These are phyloP conservation scores for Eutrema yunnanense DNA, from an alignment of 345 rosid species.

Conservation along the genomic window DNA sequence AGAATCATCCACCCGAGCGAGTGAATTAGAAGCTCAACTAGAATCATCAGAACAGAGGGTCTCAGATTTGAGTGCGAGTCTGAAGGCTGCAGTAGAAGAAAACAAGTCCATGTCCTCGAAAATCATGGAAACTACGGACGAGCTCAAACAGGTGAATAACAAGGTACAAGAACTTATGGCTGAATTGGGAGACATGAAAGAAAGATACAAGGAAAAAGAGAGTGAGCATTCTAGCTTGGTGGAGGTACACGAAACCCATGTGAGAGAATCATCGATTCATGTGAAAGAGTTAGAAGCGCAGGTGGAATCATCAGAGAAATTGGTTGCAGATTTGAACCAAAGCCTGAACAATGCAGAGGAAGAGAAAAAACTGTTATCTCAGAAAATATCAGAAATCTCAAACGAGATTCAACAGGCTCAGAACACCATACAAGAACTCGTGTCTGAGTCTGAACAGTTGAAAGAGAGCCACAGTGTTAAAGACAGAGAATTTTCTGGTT, in stretches of 20 bases:
- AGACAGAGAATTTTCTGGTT: slow-evolving; percentile 44
- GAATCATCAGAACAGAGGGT: slow-evolving; percentile 45
- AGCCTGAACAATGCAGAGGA: slow-evolving; percentile 37
- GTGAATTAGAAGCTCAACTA: slow-evolving; percentile 25
- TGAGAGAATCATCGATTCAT: slow-evolving; percentile 38
- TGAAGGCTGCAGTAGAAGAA: slow-evolving; percentile 42
- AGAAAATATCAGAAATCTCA: slow-evolving; percentile 40
- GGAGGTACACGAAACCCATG: slow-evolving; percentile 43
- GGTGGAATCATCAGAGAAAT: slow-evolving; percentile 52
- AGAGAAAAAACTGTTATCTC: slow-evolving; percentile 51
- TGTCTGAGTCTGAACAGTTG: slow-evolving; percentile 39
- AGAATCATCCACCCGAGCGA: slow-evolving; percentile 37
- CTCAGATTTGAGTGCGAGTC: slow-evolving; percentile 37
- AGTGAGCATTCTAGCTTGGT: slow-evolving; percentile 40
- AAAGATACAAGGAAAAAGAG: slow-evolving; percentile 55
- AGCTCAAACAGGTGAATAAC: slow-evolving; percentile 42
- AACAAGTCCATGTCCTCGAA: slow-evolving; percentile 43
- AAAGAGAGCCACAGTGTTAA: slow-evolving; percentile 26
- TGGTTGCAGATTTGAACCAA: slow-evolving; percentile 43
- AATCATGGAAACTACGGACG: slow-evolving; percentile 38
- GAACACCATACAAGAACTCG: slow-evolving; percentile 35
- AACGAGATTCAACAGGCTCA: slow-evolving; percentile 48
- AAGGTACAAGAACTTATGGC: slow-evolving; percentile 29
- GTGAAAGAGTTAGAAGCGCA: slow-evolving; percentile 17
- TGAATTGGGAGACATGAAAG: slow-evolving; percentile 43